Evolutionary conservation across 106 monocot species (phyloP).

Genomic region (Phalaenopsis equestris): DNA sequence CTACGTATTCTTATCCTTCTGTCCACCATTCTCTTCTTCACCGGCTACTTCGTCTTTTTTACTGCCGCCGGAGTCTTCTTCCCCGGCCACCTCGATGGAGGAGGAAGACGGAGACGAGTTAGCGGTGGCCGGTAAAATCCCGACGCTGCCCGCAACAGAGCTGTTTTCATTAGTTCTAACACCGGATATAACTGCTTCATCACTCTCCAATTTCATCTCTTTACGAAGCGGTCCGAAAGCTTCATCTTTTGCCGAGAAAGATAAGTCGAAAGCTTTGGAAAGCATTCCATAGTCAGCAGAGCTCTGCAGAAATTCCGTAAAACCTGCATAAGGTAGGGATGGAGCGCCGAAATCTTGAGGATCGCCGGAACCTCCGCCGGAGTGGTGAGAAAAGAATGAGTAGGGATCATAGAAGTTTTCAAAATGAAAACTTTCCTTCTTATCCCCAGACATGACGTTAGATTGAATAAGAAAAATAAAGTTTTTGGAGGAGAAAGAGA

Average conservation of each 20-base stretch:
- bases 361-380: background rate
- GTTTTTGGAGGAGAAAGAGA: background rate
- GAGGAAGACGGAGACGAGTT: background rate
- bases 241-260: background rate
- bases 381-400: background rate
- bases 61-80: background rate
- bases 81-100: background rate
- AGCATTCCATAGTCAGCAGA: slow-evolving; percentile 2
- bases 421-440: background rate
- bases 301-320: background rate
- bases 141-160: too few relatives aligned
- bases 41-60: background rate
- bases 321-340: background rate
- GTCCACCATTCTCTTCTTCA: background rate
- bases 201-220: background rate
- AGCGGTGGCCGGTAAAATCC: background rate
- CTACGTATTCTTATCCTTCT: background rate
- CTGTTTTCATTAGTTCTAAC: too few relatives aligned
- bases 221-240: too few relatives aligned
- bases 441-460: slow-evolving; percentile 4
- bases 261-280: background rate
- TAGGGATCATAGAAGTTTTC: background rate
- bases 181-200: background rate
- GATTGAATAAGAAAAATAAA: background rate
- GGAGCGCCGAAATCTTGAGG: background rate